Evolutionary conservation across 148 eudicot genomes (phyloP), one percentile per base, ranked within the genome.

Genomic region (Vaccinium vitisidaea): DNA sequence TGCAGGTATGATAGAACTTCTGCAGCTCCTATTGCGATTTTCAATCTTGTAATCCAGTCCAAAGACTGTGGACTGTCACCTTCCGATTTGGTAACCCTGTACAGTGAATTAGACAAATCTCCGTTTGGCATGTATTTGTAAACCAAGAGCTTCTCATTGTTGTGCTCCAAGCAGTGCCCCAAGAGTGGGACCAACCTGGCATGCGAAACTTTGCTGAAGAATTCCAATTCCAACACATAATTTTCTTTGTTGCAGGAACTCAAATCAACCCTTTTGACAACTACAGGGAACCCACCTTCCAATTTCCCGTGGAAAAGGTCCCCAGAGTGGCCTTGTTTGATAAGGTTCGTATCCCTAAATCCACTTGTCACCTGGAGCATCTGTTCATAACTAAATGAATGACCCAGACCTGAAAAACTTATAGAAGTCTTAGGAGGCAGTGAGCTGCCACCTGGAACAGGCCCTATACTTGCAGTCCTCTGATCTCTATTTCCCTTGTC

Each of bases 41-140:
- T 90, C 74, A 85, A 61, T 76, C 92, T 88, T 49, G 92, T 90
- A 30, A 90, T 90, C 92, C 92, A 90, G 85, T 90, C 92, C 80
- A 90, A 84, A 46, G 92, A 87, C 80, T 82, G 86, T 56, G 87
- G 69, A 53, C 61, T 59, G 10, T 36, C 84, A 80, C 87, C 90
- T 50, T 87, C 90, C 48, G 50, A 54, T 53, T 54, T 73, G 1
- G 79, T 82, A 30, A 39, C 8, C 80, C 85, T 85, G 75, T 81
- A 82, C 80, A 90, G 77, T 14, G 85, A 80, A 75, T 80, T 90
- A 15, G 89, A 88, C 85, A 90, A 84, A 85, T 90, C 92, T 76
- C 89, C 83, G 53, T 88, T 81, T 55, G 87, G 84, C 88, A 90
- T 83, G 75, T 87, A 84, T 56, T 87, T 88, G 84, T 90, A 90